Conservation (phyloP, 371 early-diverging fungal species). For the Mortierella polycephala region DNA sequence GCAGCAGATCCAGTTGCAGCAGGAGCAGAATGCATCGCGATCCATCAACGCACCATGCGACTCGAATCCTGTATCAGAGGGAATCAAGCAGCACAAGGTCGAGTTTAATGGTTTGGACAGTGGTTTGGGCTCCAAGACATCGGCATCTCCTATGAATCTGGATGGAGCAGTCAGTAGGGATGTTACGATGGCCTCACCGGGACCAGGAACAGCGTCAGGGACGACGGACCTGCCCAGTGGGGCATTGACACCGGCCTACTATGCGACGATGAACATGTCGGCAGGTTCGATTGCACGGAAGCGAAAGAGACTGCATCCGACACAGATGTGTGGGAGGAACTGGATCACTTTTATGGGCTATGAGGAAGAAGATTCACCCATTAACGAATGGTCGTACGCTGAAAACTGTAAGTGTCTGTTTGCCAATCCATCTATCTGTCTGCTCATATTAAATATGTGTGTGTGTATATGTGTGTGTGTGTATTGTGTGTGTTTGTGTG, state of each 20-base stretch:
- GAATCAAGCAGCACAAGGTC: constrained; percentile 7
- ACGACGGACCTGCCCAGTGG: constrained; percentile 12
- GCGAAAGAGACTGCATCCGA: constrained; percentile 32
- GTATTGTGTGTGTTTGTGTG: background rate
- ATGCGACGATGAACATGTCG: constrained; percentile 35
- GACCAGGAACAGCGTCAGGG: background rate
- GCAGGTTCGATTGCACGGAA: constrained; percentile 47
- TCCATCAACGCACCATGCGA: constrained; percentile 15
- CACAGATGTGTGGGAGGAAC: constrained; percentile 52
- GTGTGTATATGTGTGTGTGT: background rate
- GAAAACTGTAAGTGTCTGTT: constrained; percentile 37
- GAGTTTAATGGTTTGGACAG: constrained; percentile 14
- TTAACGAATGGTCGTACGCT: constrained; percentile 42
- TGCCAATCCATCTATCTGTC: background rate
- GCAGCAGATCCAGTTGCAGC: constrained; percentile 22
- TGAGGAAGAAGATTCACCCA: constrained; percentile 41
- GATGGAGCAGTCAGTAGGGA: constrained; percentile 18
- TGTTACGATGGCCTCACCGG: constrained; percentile 24
- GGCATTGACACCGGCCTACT: constrained; percentile 38
- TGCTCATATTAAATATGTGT: too few relatives aligned
- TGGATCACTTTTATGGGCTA: constrained; percentile 45
- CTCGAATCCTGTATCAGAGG: constrained; percentile 16
- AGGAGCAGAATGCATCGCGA: background rate
- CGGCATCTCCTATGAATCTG: constrained; percentile 24
- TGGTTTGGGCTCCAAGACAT: constrained; percentile 9